These are phyloP conservation scores for Pichia sp. DNA, from an alignment of 1,139 yeast species.

Conservation along the genomic window DNA sequence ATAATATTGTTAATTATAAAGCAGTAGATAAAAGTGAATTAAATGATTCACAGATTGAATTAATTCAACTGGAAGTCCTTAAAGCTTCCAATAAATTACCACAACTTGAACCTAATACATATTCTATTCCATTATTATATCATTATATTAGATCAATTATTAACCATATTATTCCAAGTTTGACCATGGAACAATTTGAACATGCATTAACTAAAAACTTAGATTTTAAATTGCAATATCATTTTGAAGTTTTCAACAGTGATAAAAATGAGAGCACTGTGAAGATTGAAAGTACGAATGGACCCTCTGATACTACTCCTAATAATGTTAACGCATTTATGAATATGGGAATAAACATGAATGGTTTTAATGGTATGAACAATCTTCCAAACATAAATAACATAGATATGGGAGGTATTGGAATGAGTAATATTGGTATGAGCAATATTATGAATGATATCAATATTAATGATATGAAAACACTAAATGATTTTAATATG, in stretches of 20 bases:
- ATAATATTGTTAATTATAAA: neutral
- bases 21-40: neutral
- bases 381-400: neutral
- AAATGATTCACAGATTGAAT: conserved; percentile 17
- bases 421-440: too few species aligned
- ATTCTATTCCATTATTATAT: conserved; percentile 21
- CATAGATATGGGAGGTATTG: too few species aligned
- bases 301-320: neutral
- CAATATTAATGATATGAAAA: too few species aligned
- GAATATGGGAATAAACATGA: conserved; percentile 2
- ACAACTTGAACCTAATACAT: conserved; percentile 14
- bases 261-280: conserved; percentile 34
- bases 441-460: too few species aligned
- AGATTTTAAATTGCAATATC: conserved; percentile 30
- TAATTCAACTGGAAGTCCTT: conserved; percentile 25
- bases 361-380: neutral
- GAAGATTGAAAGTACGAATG: neutral
- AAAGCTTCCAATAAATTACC: conserved; percentile 20
- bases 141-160: conserved; percentile 21
- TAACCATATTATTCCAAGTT: conserved; percentile 15
- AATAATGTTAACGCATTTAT: neutral
- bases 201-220: conserved; percentile 25
- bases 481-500: too few species aligned
- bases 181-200: conserved; percentile 41
- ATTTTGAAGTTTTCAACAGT: conserved; percentile 43